Percentiles rank a stretch among this genome's conserved stretches.
Conservation (phyloP, 2,329 filamentous ascomycete species). For the Zymoseptoria tritici region DNA sequence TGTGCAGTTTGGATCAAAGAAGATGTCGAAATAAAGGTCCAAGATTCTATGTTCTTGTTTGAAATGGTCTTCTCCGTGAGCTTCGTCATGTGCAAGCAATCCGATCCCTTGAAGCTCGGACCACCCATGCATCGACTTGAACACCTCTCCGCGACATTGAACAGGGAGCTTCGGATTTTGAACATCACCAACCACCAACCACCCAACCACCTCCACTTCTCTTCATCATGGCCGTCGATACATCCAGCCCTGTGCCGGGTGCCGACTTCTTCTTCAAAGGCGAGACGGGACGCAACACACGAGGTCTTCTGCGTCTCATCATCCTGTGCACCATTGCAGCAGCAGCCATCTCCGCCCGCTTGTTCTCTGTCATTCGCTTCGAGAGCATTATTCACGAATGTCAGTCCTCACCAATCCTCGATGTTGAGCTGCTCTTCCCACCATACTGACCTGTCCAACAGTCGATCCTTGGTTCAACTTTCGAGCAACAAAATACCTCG, state of each 20-base stretch:
- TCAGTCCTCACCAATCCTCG: slow-evolving; percentile 54
- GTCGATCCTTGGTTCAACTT: slow-evolving; percentile 99
- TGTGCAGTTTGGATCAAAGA: no score
- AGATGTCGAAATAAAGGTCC: no score
- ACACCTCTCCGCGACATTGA: background rate
- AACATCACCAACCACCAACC: background rate
- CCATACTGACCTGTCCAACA: slow-evolving; percentile 35
- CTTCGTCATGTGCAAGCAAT: background rate
- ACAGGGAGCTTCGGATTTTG: background rate
- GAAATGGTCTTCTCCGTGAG: background rate
- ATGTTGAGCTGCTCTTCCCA: slow-evolving; percentile 1
- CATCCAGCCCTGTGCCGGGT: slow-evolving; percentile 9
- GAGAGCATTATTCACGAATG: slow-evolving; percentile 99
- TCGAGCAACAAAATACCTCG: slow-evolving; percentile 93
- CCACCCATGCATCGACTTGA: background rate
- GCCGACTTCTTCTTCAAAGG: slow-evolving; percentile 58
- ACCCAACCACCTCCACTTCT: background rate
- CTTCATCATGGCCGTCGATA: slow-evolving; percentile 16
- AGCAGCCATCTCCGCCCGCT: slow-evolving; percentile 81
- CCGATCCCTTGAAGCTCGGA: background rate
- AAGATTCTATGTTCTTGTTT: background rate
- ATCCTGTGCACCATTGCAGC: slow-evolving; percentile 88
- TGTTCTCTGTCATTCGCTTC: slow-evolving; percentile 98
- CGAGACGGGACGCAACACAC: slow-evolving; percentile 70
- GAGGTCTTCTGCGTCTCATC: slow-evolving; percentile 76